Evolutionary conservation across 2,329 filamentous ascomycete species (phyloP), one percentile per base, ranked within the genome.

Genomic region (Zymoseptoria tritici): DNA sequence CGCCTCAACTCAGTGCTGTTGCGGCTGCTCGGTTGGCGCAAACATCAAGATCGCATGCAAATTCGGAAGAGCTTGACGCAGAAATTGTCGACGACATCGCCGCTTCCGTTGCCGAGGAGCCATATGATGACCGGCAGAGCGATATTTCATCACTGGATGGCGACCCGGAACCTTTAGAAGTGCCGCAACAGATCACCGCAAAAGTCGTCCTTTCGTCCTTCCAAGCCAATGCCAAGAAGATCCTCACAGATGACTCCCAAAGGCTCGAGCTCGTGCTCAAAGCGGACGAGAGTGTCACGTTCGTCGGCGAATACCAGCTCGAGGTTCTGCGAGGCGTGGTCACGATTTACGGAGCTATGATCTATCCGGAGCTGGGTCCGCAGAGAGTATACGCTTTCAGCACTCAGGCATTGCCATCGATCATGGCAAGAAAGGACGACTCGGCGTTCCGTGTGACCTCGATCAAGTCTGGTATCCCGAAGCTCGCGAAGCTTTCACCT

Each of bases 341-440:
- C 22, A 85, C 83, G 1, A 72, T 93, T 24, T 81, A 84, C 13
- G 88, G 89, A 16, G 85, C 88, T 6, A 82, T 79, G 6, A 71
- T 93, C 3, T 76, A 81, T 63, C 63, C 68, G 9, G 54, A 60
- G 9, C 61, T 65, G n/a, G 65, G 67, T 9, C n/a, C 55, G 7
- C 65, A 69, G 21, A 85, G 82, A 77, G 78, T 90, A 16, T 84
- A 83, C 71, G 86, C 88, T 16, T 83, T 88, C 1, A 81, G 82
- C 50, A 89, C 86, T 46, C 84, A 90, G 68, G 85, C 89, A 0
- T 73, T 93, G 1, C 88, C 87, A 0, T 83, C 87, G 0, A 78
- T 93, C 36, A 76, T 83, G 53, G 84, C 67, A 13, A 62, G 66
- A 22, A 65, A 63, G 29, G 70, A 72, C 24, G 74, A 70, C 13